Evolutionary conservation across 2,329 filamentous ascomycete species (phyloP).

Genomic region (Amesomyces nigricolor): DNA sequence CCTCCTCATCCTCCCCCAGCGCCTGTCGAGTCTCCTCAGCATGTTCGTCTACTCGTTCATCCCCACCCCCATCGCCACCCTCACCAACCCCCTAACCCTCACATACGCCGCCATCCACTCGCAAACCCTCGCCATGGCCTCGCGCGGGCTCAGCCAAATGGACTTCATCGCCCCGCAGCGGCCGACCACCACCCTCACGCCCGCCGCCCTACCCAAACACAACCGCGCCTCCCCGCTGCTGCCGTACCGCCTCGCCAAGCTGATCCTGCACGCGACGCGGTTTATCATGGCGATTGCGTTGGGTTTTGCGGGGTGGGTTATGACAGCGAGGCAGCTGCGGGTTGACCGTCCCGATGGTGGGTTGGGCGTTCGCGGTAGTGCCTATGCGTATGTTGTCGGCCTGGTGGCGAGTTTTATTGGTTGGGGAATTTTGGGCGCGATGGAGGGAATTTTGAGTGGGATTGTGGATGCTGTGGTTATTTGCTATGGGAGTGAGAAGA

Average conservation of each 20-base stretch:
- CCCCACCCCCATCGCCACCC: slow-evolving; percentile 74
- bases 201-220: slow-evolving; percentile 43
- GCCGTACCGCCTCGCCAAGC: slow-evolving; percentile 84
- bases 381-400: slow-evolving; percentile 93
- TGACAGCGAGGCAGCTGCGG: slow-evolving; percentile 73
- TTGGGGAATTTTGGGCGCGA: slow-evolving; percentile 85
- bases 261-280: slow-evolving; percentile 83
- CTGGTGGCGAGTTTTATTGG: slow-evolving; percentile 90
- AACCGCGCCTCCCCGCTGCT: slow-evolving; percentile 47
- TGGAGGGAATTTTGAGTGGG: slow-evolving; percentile 81
- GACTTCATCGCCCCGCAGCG: slow-evolving; percentile 68
- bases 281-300: slow-evolving; percentile 86
- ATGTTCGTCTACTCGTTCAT: slow-evolving; percentile 64
- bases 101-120: slow-evolving; percentile 95
- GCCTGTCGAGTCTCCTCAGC: slow-evolving; percentile 58
- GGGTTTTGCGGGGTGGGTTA: slow-evolving; percentile 95
- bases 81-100: slow-evolving; percentile 86
- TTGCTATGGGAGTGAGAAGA: slow-evolving; percentile 88
- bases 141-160: slow-evolving; percentile 74
- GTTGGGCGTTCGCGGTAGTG: slow-evolving; percentile 62
- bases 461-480: slow-evolving; percentile 85
- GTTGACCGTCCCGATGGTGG: slow-evolving; percentile 48
- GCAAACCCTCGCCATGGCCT: slow-evolving; percentile 69
- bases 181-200: slow-evolving; percentile 64
- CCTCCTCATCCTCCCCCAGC: slow-evolving; percentile 72